A percentile compares a stretch with the other conserved stretches of the same genome.
Conservation (phyloP, 306 rosid species). For the apple (Malus domestica) region ASM211411v1 NC_041793.1:47019501-47020000, state of each 20-base stretch:
- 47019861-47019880: background rate
- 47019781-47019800: background rate
- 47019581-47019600: background rate
- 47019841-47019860: background rate
- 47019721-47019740: slow-evolving; percentile 43
- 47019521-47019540: background rate
- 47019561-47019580: background rate
- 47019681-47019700: background rate
- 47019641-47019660: background rate
- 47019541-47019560: background rate
- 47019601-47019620: background rate
- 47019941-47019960: background rate
- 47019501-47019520: background rate
- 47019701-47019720: slow-evolving; percentile 18
- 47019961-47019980: background rate
- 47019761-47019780: slow-evolving; percentile 7
- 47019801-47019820: background rate
- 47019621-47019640: background rate
- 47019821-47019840: background rate
- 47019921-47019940: background rate
- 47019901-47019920: background rate
- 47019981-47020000: background rate
- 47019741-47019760: slow-evolving; percentile 24
- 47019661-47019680: slow-evolving; percentile 5
- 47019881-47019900: background rate